Percentiles rank a stretch among this genome's conserved stretches.
phyloP scores from a whole-genome alignment of 805 yeast genomes.

The Candida morakotiae region DNA sequence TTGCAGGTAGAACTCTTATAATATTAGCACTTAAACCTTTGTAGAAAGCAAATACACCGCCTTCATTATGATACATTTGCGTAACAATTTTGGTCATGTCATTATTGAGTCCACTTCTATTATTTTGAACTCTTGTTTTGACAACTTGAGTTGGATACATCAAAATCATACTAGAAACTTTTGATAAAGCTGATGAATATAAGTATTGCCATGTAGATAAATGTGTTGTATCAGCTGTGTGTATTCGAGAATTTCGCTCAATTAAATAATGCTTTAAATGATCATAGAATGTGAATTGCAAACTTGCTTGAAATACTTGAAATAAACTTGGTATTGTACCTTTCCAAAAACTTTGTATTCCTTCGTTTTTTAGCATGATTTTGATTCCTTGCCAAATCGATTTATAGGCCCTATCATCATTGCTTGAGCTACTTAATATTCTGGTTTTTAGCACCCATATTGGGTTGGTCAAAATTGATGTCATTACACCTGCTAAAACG shows the following conservation, averaged over 20 bases:
- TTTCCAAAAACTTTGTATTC: slow-evolving; percentile 60
- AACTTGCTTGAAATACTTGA: slow-evolving; percentile 84
- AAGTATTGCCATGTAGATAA: slow-evolving; percentile 57
- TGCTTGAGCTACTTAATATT: slow-evolving; percentile 56
- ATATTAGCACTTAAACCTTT: slow-evolving; percentile 79
- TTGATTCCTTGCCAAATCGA: slow-evolving; percentile 54
- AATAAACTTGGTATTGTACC: slow-evolving; percentile 73
- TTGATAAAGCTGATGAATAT: slow-evolving; percentile 62
- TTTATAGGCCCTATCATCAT: slow-evolving; percentile 48
- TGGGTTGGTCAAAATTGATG: slow-evolving; percentile 82
- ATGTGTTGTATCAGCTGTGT: slow-evolving; percentile 12
- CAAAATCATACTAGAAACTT: slow-evolving; percentile 59
- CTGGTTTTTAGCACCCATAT: slow-evolving; percentile 95
- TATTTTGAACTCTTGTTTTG: slow-evolving; percentile 66
- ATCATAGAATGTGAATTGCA: slow-evolving; percentile 86
- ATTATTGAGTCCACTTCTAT: slow-evolving; percentile 16
- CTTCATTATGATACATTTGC: slow-evolving; percentile 46
- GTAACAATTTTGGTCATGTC: slow-evolving; percentile 25
- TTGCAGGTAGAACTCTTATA: slow-evolving; percentile 84
- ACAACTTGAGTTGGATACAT: slow-evolving; percentile 85
- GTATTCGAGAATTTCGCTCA: not conserved
- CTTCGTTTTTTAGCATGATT: slow-evolving; percentile 50
- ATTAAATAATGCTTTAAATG: slow-evolving; percentile 45
- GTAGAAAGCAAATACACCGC: slow-evolving; percentile 63
- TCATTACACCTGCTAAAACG: slow-evolving; percentile 63